Conservation (phyloP, 352 stramenopile species). For the Globisporangium alternatum region DNA sequence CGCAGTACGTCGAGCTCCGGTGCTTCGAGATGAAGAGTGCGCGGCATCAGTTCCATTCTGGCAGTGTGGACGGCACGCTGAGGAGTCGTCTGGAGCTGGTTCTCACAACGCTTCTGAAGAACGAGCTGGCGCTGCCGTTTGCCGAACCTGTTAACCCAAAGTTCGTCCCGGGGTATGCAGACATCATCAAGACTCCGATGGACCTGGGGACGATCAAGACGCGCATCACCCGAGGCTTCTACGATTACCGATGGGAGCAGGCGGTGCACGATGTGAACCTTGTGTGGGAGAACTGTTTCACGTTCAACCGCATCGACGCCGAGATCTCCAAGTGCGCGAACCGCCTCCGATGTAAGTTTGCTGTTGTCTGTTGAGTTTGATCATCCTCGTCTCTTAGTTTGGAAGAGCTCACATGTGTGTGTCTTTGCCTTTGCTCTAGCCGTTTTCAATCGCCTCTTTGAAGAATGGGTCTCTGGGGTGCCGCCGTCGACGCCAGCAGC, state of each 20-base stretch:
- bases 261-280: slow-evolving; percentile 66
- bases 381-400: background rate
- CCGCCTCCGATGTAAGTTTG: slow-evolving; percentile 68
- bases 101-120: slow-evolving; percentile 54
- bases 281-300: slow-evolving; percentile 86
- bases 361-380: background rate
- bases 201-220: slow-evolving; percentile 89
- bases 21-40: slow-evolving; percentile 51
- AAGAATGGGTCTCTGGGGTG: slow-evolving; percentile 66
- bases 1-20: slow-evolving; percentile 46
- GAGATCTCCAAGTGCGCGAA: slow-evolving; percentile 81
- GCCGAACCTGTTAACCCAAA: slow-evolving; percentile 60
- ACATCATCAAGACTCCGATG: slow-evolving; percentile 84
- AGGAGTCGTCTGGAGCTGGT: slow-evolving; percentile 57
- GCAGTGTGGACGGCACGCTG: slow-evolving; percentile 45
- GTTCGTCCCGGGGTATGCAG: slow-evolving; percentile 65
- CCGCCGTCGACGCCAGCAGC: slow-evolving; percentile 44
- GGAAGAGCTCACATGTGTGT: background rate
- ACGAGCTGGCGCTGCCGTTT: slow-evolving; percentile 69
- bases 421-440: slow-evolving; percentile 27
- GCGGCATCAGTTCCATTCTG: slow-evolving; percentile 23
- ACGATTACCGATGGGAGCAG: slow-evolving; percentile 53
- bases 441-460: slow-evolving; percentile 78
- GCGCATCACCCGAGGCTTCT: slow-evolving; percentile 64
- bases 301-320: slow-evolving; percentile 74